Base-by-base conservation (phyloP, 305 asterid genomes). In the Fraxinus floribunda region DNA sequence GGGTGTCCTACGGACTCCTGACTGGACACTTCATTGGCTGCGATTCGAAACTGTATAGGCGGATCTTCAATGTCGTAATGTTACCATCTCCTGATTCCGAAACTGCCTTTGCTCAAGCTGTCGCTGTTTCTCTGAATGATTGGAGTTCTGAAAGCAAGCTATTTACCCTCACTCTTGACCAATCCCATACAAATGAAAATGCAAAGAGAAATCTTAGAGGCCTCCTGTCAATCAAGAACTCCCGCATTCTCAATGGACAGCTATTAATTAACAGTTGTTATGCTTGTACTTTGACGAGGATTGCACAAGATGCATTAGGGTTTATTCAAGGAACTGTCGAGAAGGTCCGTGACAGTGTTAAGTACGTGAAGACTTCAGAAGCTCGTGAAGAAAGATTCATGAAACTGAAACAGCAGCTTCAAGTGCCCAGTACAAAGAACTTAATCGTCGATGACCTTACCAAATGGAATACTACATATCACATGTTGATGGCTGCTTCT, bases 401-500 rank as follows among this genome's bases (percentile, higher is more conserved):
- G 72, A 87, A 87, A 49, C 75, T 93, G 82, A 94, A 87, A 87
- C 90, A 88, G 70, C 92, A 89, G 82, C 98, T 95, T 81, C 99
- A 94, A 89, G 95, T 93, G 49, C 97, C 97, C 16, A 88, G 97
- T 80, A 81, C 89, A 38, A 94, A 91, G 92, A 84, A 68, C 87
- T 84, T 96, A 35, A 41, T 36, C 24, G 38, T 88, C 5, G 98
- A 96, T 82, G 93, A 94, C 85, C 73, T 80, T 74, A 82, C 90
- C 13, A 92, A 90, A 44, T 96, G 99, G 99, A 88, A 91, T 78
- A 90, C 97, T n/a, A 94, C 99, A 3, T 96, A 92, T 85, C 90
- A 90, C 68, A 96, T 96, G 99, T 86, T 96, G 89, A 74, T 86
- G 75, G 91, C 95, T 55, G 98, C 99, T 82, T 91, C 87, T 79